Evolutionary conservation across 2,329 filamentous ascomycete genomes (phyloP), one percentile per base, ranked within the genome.

Genomic region (Ophiocordyceps unilateralis): DNA sequence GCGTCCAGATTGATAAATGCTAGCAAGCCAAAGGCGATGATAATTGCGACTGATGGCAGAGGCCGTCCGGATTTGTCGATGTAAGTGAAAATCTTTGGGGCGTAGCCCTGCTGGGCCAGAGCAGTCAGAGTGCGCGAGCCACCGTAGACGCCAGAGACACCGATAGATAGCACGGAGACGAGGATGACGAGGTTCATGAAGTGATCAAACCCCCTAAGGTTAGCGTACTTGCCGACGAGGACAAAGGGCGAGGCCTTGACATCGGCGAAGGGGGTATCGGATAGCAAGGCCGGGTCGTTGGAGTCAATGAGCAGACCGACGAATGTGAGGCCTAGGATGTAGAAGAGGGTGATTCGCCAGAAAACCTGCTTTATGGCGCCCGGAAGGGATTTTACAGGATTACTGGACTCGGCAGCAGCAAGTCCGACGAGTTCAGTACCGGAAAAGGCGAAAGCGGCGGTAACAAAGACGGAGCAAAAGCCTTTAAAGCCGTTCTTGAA

Each of bases 351-450:
- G 48, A 67, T 65, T 56, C 64, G 63, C 64, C 64, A 67, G 53
- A 66, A 67, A 23, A 67, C 81, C 59, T 87, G 83, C 64, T 85
- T 86, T 55, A 85, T 74, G 10, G 83, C 83, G 22, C 74, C 78
- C 1, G 83, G 83, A 1, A 89, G 69, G 1, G 77, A 74, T 55
- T 82, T 77, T 48, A 73, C 68, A 2, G 78, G 78, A 53, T 81
- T 79, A 15, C 58, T 61, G 0, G 77, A 73, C 59, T 83, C 78
- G 34, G 78, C 78, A 12, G 78, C 78, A 6, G 76, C 76, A 17
- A 83, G 69, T 54, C 78, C 78, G 42, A 81, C 76, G 7, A 79
- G 63, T 55, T 81, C 77, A 1, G 76, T 80, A 14, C 77, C 77
- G 14, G 74, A 69, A 54, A 80, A 82, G 45, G 77, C 62, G 51